Evolutionary conservation across 352 stramenopile species (phyloP).

Genomic region (Blastocystis sp.): DNA sequence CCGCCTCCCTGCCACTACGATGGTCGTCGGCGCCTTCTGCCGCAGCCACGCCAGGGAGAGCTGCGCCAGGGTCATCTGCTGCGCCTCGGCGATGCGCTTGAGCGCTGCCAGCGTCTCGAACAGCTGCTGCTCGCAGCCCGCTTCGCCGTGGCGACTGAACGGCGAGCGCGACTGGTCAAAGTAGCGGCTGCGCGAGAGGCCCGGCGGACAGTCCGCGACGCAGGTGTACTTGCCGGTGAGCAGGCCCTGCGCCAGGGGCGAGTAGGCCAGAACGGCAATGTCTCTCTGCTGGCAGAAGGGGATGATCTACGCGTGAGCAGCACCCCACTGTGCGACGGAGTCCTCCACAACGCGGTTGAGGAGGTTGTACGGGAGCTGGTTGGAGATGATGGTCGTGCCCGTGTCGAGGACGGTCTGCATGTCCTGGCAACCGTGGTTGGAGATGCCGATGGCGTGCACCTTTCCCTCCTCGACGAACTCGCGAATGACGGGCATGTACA

Average conservation of each 20-base stretch:
- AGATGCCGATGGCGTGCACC: constrained; percentile 76
- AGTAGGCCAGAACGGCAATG: constrained; percentile 79
- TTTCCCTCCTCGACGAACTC: constrained; percentile 77
- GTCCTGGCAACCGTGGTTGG: constrained; percentile 78
- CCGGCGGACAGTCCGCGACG: constrained; percentile 39
- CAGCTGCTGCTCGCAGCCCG: constrained; percentile 67
- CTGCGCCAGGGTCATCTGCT: constrained; percentile 62
- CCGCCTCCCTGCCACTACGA: background rate
- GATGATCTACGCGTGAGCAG: constrained; percentile 35
- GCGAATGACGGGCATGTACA: constrained; percentile 79
- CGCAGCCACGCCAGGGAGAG: constrained; percentile 65
- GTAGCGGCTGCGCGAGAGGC: constrained; percentile 64
- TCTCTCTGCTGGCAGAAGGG: constrained; percentile 76
- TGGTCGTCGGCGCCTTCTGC: constrained; percentile 15
- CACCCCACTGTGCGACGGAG: background rate
- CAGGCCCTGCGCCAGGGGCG: constrained; percentile 77
- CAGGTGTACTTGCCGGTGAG: constrained; percentile 78
- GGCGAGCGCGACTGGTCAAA: constrained; percentile 34
- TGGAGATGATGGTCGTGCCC: constrained; percentile 77
- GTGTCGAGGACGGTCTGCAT: constrained; percentile 75
- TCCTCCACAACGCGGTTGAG: constrained; percentile 74
- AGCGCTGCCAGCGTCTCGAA: constrained; percentile 25
- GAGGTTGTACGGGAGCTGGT: constrained; percentile 80
- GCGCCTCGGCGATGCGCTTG: constrained; percentile 43
- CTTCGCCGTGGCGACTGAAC: constrained; percentile 42